A percentile compares a stretch with the other conserved stretches of the same genome.
Conservation (phyloP, 108 stramenopile species). For the Craspedostauros australis region DNA sequence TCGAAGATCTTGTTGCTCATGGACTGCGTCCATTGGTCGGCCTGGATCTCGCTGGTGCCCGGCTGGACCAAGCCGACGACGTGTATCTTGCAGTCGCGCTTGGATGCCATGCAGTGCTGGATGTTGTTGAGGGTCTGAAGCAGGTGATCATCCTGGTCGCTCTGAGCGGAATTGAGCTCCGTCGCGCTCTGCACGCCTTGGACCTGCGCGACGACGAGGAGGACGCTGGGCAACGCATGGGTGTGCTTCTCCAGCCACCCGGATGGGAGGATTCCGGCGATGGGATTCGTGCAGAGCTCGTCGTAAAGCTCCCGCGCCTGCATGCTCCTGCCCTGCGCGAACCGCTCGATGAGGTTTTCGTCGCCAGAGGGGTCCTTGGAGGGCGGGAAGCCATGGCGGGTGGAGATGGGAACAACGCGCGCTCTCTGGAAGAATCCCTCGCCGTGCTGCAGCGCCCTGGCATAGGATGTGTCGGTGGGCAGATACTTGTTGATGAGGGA, state of each 20-base stretch:
- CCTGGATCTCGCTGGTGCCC: constrained; percentile 22
- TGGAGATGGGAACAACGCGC: constrained; percentile 41
- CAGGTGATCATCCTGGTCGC: constrained; percentile 34
- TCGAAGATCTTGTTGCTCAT: constrained; percentile 7
- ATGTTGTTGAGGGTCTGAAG: constrained; percentile 47
- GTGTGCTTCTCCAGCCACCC: constrained; percentile 80
- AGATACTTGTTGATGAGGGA: too few species aligned
- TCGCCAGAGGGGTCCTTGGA: constrained; percentile 63
- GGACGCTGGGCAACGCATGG: constrained; percentile 54
- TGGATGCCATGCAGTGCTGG: constrained; percentile 41
- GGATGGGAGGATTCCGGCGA: constrained; percentile 61
- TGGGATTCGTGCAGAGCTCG: constrained; percentile 23
- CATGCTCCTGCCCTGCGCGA: constrained; percentile 2
- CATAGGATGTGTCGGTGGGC: constrained; percentile 25
- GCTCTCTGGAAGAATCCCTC: constrained; percentile 60
- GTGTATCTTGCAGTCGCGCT: constrained; percentile 53
- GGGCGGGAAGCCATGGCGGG: constrained; percentile 69
- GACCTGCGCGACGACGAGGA: constrained; percentile 58
- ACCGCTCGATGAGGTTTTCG: constrained; percentile 25
- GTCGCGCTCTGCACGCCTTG: constrained; percentile 5
- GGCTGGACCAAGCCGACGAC: constrained; percentile 52
- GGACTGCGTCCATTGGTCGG: constrained; percentile 24
- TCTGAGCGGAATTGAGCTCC: too few species aligned
- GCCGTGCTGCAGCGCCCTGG: constrained; percentile 32
- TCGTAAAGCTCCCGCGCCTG: constrained; percentile 6